These are phyloP conservation scores for Lentinula edodes DNA, from an alignment of 768 basidiomycete species.

Conservation along the genomic window DNA sequence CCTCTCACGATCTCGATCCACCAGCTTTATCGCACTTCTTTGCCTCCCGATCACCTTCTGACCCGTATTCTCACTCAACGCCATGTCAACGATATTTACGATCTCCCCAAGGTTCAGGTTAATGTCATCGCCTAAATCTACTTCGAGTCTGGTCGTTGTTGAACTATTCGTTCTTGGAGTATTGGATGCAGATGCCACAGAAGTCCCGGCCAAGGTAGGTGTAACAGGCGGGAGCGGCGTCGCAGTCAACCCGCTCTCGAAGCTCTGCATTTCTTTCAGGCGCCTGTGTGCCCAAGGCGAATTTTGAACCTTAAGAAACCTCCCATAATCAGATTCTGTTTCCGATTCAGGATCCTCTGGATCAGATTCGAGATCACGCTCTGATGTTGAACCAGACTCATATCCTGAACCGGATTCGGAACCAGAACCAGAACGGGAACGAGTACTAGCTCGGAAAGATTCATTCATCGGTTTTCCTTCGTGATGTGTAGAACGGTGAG, in stretches of 20 bases:
- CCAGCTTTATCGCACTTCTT: not conserved
- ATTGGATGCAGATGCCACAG: slow-evolving; percentile 10
- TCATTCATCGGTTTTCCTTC: not conserved
- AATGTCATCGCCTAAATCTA: not conserved
- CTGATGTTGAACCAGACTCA: not conserved
- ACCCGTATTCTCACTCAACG: not conserved
- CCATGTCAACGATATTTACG: slow-evolving; percentile 1
- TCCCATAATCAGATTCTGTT: not conserved
- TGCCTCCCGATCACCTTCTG: not conserved
- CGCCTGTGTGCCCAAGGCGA: slow-evolving; percentile 12
- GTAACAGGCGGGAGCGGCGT: slow-evolving; percentile 20
- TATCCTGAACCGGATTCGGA: not conserved
- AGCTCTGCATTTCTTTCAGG: slow-evolving; percentile 83
- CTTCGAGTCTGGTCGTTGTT: not conserved
- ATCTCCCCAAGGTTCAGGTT: not conserved
- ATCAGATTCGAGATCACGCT: not conserved
- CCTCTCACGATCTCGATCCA: not conserved
- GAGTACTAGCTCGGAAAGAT: not conserved
- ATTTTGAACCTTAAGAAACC: not conserved
- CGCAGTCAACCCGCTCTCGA: slow-evolving; percentile 81
- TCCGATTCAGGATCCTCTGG: slow-evolving; percentile 30
- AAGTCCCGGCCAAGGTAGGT: not conserved
- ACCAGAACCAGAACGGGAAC: not conserved
- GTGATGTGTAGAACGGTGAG: not conserved
- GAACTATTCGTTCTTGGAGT: not conserved